Conservation (phyloP, 768 basidiomycete genomes). For the Auricularia heimuer region DNA sequence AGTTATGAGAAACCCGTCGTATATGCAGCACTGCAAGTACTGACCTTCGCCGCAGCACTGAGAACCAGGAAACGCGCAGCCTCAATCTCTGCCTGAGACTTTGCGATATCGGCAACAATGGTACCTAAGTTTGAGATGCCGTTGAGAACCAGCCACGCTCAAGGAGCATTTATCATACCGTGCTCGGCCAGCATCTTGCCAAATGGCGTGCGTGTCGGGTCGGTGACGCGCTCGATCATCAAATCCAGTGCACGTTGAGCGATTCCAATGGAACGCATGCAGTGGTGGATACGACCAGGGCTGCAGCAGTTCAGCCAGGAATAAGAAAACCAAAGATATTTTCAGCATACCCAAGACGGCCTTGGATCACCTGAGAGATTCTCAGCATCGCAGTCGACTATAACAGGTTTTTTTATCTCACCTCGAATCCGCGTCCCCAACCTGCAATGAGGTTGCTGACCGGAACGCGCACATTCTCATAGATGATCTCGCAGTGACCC, state of each 20-base stretch:
- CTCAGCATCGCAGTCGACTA: not conserved
- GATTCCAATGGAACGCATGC: slow-evolving; percentile 93
- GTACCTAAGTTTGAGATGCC: slow-evolving; percentile 42
- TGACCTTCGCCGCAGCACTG: slow-evolving; percentile 78
- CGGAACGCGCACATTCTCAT: slow-evolving; percentile 89
- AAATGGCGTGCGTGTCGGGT: slow-evolving; percentile 84
- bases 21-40: slow-evolving; percentile 1
- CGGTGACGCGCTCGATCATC: slow-evolving; percentile 88
- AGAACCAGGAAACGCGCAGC: slow-evolving; percentile 77
- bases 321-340: not conserved
- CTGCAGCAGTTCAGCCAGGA: slow-evolving; percentile 27
- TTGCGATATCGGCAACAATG: slow-evolving; percentile 83
- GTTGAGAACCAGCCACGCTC: slow-evolving; percentile 3
- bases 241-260: slow-evolving; percentile 79
- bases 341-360: slow-evolving; percentile 69
- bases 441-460: slow-evolving; percentile 75
- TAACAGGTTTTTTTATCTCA: slow-evolving; percentile 16
- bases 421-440: slow-evolving; percentile 94
- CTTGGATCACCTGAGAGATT: slow-evolving; percentile 78
- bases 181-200: slow-evolving; percentile 88
- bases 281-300: slow-evolving; percentile 93
- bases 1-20: not conserved
- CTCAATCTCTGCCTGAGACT: slow-evolving; percentile 90
- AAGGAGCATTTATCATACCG: slow-evolving; percentile 36
- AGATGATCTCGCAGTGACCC: slow-evolving; percentile 92